Conservation (phyloP, 2,329 filamentous ascomycete genomes). For the Aspergillus novoparasiticus region DNA sequence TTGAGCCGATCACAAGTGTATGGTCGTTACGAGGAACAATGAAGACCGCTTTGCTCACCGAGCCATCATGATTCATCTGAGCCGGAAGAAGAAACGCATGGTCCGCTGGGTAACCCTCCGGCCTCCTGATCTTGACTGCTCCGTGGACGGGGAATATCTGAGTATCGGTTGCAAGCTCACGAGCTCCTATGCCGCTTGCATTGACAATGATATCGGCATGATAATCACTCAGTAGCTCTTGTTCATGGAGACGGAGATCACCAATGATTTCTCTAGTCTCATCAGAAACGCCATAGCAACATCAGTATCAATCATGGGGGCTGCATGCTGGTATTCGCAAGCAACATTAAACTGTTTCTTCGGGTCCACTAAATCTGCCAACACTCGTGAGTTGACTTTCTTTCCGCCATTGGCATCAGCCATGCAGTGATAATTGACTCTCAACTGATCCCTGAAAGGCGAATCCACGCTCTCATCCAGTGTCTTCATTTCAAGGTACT, state of each 20-base stretch:
- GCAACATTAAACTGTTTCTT: neutral
- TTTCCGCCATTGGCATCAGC: neutral
- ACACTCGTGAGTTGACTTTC: neutral
- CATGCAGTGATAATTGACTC: neutral
- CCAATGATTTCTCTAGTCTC: neutral
- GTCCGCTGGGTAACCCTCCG: neutral
- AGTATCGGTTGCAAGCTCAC: neutral
- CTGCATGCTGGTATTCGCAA: neutral
- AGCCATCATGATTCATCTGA: neutral
- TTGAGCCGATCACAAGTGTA: neutral
- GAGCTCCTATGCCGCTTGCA: neutral
- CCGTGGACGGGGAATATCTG: neutral
- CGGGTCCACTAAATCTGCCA: neutral
- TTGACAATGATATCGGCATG: constrained; percentile 1
- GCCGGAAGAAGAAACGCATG: constrained; percentile 1
- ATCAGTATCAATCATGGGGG: constrained; percentile 1
- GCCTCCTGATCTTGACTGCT: neutral
- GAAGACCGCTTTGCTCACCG: neutral
- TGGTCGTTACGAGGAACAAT: neutral
- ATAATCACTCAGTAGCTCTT: neutral
- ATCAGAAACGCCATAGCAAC: neutral
- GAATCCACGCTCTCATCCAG: neutral
- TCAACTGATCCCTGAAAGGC: neutral
- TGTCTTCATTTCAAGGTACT: neutral
- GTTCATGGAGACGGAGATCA: neutral